A percentile compares a stretch with the other conserved stretches of the same genome.
phyloP scores from a whole-genome alignment of 2,329 filamentous ascomycete genomes.

The Capronia americana region DNA sequence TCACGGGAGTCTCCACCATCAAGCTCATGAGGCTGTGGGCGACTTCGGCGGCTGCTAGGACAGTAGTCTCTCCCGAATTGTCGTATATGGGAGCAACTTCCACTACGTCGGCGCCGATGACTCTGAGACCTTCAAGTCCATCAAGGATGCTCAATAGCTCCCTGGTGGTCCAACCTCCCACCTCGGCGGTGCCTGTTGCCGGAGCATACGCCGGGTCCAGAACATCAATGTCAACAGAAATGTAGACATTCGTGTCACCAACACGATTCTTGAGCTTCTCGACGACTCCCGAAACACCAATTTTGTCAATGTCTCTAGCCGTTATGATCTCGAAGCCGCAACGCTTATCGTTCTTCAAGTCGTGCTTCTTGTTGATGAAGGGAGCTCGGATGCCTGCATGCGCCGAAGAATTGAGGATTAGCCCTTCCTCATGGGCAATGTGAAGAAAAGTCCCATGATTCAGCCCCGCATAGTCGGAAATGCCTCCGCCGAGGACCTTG shows the following conservation, averaged over 20 bases:
- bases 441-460: slow-evolving; percentile 65
- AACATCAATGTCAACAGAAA: slow-evolving; percentile 64
- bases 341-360: slow-evolving; percentile 59
- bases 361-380: slow-evolving; percentile 56
- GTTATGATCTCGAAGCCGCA: slow-evolving; percentile 63
- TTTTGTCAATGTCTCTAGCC: slow-evolving; percentile 59
- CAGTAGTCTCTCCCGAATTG: slow-evolving; percentile 60
- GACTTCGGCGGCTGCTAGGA: slow-evolving; percentile 62
- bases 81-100: slow-evolving; percentile 65
- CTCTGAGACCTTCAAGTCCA: slow-evolving; percentile 56
- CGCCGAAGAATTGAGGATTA: slow-evolving; percentile 61
- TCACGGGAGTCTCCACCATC: slow-evolving; percentile 41
- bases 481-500: slow-evolving; percentile 58
- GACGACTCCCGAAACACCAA: slow-evolving; percentile 57
- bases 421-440: slow-evolving; percentile 63
- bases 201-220: slow-evolving; percentile 62
- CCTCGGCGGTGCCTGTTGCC: slow-evolving; percentile 62
- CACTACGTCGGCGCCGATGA: slow-evolving; percentile 62
- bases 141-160: slow-evolving; percentile 62
- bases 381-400: slow-evolving; percentile 64
- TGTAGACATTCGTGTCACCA: slow-evolving; percentile 58
- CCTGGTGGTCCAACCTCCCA: slow-evolving; percentile 62
- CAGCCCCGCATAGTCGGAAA: slow-evolving; percentile 61
- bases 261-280: slow-evolving; percentile 56
- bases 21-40: slow-evolving; percentile 53